Base-by-base conservation (phyloP, 2,329 filamentous ascomycete species). In the Septoria linicola region DNA sequence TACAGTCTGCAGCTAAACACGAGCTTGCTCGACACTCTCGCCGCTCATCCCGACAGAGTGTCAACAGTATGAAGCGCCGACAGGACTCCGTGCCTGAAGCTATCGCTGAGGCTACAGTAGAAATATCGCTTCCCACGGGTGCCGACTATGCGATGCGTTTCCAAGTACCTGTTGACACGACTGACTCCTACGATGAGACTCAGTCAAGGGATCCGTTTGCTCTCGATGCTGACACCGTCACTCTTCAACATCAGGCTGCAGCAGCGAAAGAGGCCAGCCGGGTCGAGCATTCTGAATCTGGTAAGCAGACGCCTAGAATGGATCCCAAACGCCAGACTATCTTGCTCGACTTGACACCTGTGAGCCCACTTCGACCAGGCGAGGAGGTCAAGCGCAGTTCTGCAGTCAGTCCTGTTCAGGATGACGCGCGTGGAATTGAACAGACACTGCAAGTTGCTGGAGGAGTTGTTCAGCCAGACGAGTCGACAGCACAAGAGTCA, bases 171-270 rank as follows among this genome's bases (percentile, higher is more conserved):
- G 54, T 61, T 6, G 65, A 68, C 35, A 64, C 60, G 8, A 64
- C 61, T 1, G 59, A 61, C 17, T 58, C 55, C 17, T 55, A 59
- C 2, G 60, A 65, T 7, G 65, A 68, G 49, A 67, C 66, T 4
- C 60, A 66, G 39, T 66, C 66, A 8, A 54, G 58, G 16, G 61
- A 68, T 31, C 65, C 63, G 3, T 68, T 68, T 35, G 56, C 60
- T 4, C 54, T 67, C 8, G 64, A 68, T 36, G 66, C 64, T 3
- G 66, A 68, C 41, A 68, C 66, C 11, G 65, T 68, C 41, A 68
- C 66, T 3, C 39, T 66, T 3, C 60, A 66, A 48, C 61, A 63
- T 31, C 64, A 65, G 40, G 55, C 59, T 10, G 27, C 62, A 52
- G 36, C 57, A 53, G 46, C 53, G 2, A 57, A 53, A 49, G 51